Conservation (phyloP, 352 stramenopile genomes). For the Globisporangium barbulae region DNA sequence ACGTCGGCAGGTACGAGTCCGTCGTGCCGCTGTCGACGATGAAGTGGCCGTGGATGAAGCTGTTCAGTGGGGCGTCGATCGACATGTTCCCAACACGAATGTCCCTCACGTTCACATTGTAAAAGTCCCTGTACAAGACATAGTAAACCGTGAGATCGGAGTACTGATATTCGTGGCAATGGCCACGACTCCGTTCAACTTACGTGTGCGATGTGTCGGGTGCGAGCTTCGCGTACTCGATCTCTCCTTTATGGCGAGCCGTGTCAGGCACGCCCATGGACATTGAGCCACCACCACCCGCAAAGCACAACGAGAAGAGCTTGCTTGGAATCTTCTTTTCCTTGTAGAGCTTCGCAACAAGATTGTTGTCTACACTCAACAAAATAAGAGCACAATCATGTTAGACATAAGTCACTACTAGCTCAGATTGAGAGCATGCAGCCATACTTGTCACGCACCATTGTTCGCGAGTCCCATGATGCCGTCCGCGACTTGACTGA, state of each 20-base stretch:
- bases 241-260: slow-evolving; percentile 42
- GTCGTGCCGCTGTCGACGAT: slow-evolving; percentile 87
- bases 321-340: slow-evolving; percentile 83
- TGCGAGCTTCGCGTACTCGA: slow-evolving; percentile 58
- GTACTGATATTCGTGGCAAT: background rate
- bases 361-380: slow-evolving; percentile 41
- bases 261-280: slow-evolving; percentile 53
- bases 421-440: background rate
- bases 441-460: slow-evolving; percentile 18
- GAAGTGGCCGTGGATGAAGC: slow-evolving; percentile 48
- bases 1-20: slow-evolving; percentile 71
- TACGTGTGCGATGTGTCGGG: slow-evolving; percentile 26
- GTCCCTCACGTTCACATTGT: slow-evolving; percentile 63
- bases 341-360: slow-evolving; percentile 68
- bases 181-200: background rate
- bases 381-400: background rate
- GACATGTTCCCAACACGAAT: slow-evolving; percentile 59
- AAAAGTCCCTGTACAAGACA: slow-evolving; percentile 39
- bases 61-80: slow-evolving; percentile 46
- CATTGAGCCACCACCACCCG: slow-evolving; percentile 63
- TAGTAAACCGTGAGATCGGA: background rate
- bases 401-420: background rate
- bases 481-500: slow-evolving; percentile 76
- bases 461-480: slow-evolving; percentile 84
- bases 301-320: slow-evolving; percentile 79